Conservation (phyloP, 2,329 filamentous ascomycete genomes). For the Shiraia bambusicola region DNA sequence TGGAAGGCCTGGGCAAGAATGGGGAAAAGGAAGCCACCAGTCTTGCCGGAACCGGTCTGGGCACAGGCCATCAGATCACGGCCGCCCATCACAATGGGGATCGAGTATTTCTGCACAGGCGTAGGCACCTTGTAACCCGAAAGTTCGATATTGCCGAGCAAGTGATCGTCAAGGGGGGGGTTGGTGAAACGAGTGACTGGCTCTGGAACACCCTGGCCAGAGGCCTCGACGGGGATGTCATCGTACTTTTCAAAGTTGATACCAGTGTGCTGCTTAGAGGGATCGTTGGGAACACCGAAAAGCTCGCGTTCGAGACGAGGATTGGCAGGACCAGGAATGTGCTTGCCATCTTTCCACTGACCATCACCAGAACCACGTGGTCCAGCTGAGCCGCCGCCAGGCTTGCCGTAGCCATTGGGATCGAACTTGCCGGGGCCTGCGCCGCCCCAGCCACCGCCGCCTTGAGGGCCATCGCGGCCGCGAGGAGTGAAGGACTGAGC, state of each 20-base stretch:
- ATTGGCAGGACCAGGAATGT: slow-evolving; percentile 86
- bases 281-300: slow-evolving; percentile 87
- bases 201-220: slow-evolving; percentile 89
- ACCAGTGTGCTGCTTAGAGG: slow-evolving; percentile 91
- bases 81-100: slow-evolving; percentile 96
- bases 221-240: slow-evolving; percentile 97
- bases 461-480: slow-evolving; percentile 37
- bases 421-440: slow-evolving; percentile 56
- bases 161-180: slow-evolving; percentile 91
- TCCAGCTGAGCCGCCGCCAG: slow-evolving; percentile 54
- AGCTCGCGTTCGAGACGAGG: slow-evolving; percentile 91
- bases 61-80: slow-evolving; percentile 99
- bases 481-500: slow-evolving; percentile 60
- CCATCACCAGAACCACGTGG: slow-evolving; percentile 89
- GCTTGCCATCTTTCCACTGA: slow-evolving; percentile 95
- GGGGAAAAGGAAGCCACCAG: slow-evolving; percentile 98
- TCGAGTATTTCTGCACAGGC: slow-evolving; percentile 98
- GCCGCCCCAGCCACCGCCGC: slow-evolving; percentile 44
- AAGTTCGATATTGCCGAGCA: slow-evolving; percentile 89
- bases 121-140: slow-evolving; percentile 95
- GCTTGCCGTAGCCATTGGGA: slow-evolving; percentile 63
- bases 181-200: slow-evolving; percentile 88
- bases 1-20: slow-evolving; percentile 97
- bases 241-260: slow-evolving; percentile 99
- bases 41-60: slow-evolving; percentile 99